A percentile compares a stretch with the other conserved stretches of the same genome.
Conservation (phyloP, 371 early-diverging fungal species). For the Amoeboaphelidium protococcarum region DNA sequence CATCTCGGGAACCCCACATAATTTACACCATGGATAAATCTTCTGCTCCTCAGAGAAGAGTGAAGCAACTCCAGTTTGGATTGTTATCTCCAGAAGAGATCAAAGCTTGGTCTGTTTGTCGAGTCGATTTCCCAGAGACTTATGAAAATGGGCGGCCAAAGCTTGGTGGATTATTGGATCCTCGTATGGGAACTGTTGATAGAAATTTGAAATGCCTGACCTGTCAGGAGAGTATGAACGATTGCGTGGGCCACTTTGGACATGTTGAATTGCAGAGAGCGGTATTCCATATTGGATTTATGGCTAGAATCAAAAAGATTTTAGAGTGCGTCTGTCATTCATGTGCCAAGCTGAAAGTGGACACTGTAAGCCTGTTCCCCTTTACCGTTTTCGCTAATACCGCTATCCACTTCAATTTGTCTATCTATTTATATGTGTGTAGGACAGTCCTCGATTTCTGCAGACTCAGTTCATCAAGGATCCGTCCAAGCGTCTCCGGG, state of each 20-base stretch:
- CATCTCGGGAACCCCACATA: too few relatives aligned
- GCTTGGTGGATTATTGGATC: constrained; percentile 80
- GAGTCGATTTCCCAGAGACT: constrained; percentile 84
- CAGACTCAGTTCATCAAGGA: constrained; percentile 40
- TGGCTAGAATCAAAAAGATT: constrained; percentile 62
- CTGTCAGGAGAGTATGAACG: constrained; percentile 83
- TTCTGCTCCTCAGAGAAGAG: constrained; percentile 66
- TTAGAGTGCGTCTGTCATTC: constrained; percentile 95
- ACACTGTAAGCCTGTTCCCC: constrained; percentile 25
- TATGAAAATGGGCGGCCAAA: constrained; percentile 82
- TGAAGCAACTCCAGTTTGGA: constrained; percentile 83
- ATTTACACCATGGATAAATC: constrained; percentile 31
- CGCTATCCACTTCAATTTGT: neutral
- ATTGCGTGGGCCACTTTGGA: constrained; percentile 98
- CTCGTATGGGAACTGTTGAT: constrained; percentile 96
- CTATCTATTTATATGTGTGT: constrained; percentile 7
- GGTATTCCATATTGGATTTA: constrained; percentile 52
- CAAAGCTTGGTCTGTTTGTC: constrained; percentile 68
- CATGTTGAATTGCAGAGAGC: constrained; percentile 97
- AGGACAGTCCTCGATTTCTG: constrained; percentile 41
- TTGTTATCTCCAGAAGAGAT: constrained; percentile 84
- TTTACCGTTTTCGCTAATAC: constrained; percentile 4
- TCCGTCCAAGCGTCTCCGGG: constrained; percentile 45
- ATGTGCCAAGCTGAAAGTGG: constrained; percentile 89
- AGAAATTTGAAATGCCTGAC: constrained; percentile 93